phyloP scores from a whole-genome alignment of 768 basidiomycete species.

The Cyathus striatus region DNA sequence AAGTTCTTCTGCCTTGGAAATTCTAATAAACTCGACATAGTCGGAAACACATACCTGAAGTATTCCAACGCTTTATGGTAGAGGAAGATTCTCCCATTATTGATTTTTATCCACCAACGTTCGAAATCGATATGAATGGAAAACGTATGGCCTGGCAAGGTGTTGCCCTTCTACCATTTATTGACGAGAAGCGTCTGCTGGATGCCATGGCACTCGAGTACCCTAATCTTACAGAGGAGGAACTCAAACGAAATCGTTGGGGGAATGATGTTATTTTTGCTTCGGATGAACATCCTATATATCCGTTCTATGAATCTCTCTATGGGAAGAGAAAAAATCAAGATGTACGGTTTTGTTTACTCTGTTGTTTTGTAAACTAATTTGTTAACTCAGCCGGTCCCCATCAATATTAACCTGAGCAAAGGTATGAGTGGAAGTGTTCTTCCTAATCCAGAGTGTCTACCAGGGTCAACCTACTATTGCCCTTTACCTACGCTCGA shows the following conservation, averaged over 20 bases:
- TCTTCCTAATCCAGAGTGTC: conserved; percentile 79
- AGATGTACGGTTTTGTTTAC: conserved; percentile 46
- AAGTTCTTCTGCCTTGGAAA: conserved; percentile 1
- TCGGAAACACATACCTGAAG: conserved; percentile 80
- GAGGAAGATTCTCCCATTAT: conserved; percentile 86
- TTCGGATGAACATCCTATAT: conserved; percentile 78
- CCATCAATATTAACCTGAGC: conserved; percentile 63
- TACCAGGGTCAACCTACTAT: conserved; percentile 89
- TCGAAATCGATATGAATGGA: conserved; percentile 99
- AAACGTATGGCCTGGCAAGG: conserved; percentile 99
- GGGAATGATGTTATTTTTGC: conserved; percentile 83
- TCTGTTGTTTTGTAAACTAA: conserved; percentile 5
- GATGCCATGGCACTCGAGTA: conserved; percentile 75
- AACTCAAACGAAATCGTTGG: conserved; percentile 78
- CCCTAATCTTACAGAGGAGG: conserved; percentile 70
- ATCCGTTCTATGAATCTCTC: conserved; percentile 80
- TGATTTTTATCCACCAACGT: conserved; percentile 90
- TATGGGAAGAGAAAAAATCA: conserved; percentile 85
- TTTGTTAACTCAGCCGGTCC: conserved; percentile 53
- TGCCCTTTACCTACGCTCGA: conserved; percentile 58
- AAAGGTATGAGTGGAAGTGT: conserved; percentile 78
- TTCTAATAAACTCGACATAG: conserved; percentile 32
- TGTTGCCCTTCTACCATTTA: conserved; percentile 94
- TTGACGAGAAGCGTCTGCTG: conserved; percentile 78
- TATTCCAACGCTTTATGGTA: conserved; percentile 86